Percentiles rank a stretch among this genome's conserved stretches.
These are phyloP conservation scores for Alternaria arborescens DNA, from an alignment of 2,329 filamentous ascomycete genomes.

Conservation along the genomic window DNA sequence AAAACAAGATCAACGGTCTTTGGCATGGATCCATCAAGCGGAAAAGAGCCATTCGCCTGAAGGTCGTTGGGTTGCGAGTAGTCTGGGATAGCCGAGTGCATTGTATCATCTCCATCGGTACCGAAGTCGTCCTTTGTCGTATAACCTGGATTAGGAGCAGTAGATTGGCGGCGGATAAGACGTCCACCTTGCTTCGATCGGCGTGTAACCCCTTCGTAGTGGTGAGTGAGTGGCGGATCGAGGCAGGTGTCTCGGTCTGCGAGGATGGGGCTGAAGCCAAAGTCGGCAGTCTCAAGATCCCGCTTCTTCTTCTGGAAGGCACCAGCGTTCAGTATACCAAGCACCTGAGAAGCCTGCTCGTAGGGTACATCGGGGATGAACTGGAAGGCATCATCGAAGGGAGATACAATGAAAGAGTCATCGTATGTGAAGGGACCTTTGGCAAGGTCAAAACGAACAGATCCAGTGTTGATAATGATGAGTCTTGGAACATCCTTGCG, in stretches of 20 bases:
- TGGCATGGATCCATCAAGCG: constrained; percentile 52
- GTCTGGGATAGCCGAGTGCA: constrained; percentile 58
- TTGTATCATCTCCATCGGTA: constrained; percentile 64
- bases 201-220: constrained; percentile 30
- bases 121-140: constrained; percentile 67
- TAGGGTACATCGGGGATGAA: constrained; percentile 64
- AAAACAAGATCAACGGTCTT: constrained; percentile 63
- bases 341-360: constrained; percentile 53
- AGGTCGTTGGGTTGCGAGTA: constrained; percentile 62
- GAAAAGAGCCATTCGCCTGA: constrained; percentile 60
- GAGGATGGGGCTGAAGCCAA: constrained; percentile 50
- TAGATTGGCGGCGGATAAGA: constrained; percentile 60
- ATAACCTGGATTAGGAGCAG: constrained; percentile 59
- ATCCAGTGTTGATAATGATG: constrained; percentile 68
- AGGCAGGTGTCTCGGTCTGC: constrained; percentile 58
- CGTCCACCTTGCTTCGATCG: constrained; percentile 49
- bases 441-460: constrained; percentile 68
- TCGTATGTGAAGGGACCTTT: constrained; percentile 69
- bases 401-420: constrained; percentile 64
- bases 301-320: constrained; percentile 49
- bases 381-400: constrained; percentile 63
- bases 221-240: constrained; percentile 54
- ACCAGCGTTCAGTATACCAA: constrained; percentile 57
- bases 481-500: constrained; percentile 62
- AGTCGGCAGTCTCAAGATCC: constrained; percentile 41